These are phyloP conservation scores for Phialophora expanda DNA, from an alignment of 2,329 filamentous ascomycete genomes.

Conservation along the genomic window DNA sequence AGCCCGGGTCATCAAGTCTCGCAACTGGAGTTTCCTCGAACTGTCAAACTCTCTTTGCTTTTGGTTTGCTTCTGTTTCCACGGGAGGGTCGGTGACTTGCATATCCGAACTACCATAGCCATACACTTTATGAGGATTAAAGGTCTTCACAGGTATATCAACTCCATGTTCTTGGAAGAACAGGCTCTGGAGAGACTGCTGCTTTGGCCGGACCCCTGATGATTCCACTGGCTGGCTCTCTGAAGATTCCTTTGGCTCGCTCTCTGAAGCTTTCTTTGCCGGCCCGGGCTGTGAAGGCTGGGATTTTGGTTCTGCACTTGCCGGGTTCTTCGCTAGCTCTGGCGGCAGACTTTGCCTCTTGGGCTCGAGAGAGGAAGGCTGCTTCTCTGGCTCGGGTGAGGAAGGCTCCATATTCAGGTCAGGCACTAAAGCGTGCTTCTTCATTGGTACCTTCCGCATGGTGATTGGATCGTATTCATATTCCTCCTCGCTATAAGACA, in stretches of 20 bases:
- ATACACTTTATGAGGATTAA: conserved; percentile 35
- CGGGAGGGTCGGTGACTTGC: not conserved
- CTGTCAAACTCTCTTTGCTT: conserved; percentile 17
- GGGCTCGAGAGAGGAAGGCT: not conserved
- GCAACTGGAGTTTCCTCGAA: conserved; percentile 33
- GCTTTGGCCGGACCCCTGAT: conserved; percentile 1
- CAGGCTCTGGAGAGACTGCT: conserved; percentile 30
- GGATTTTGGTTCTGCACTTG: not conserved
- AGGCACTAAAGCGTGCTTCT: conserved; percentile 23
- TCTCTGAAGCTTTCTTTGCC: not conserved
- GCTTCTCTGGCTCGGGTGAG: not conserved
- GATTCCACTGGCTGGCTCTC: not conserved
- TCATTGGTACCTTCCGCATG: conserved; percentile 47
- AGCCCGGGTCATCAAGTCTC: conserved; percentile 25
- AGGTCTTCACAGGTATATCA: conserved; percentile 39
- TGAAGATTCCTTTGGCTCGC: not conserved
- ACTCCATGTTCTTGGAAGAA: conserved; percentile 38
- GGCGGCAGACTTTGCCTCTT: not conserved
- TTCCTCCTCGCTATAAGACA: conserved; percentile 20
- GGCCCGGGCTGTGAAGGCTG: not conserved
- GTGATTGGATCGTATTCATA: conserved; percentile 52
- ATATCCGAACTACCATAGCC: conserved; percentile 31
- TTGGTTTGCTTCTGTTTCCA: not conserved
- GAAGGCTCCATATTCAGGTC: not conserved
- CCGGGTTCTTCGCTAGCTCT: not conserved